Base-by-base conservation (phyloP, 202 grass and related monocot genomes). In the Brachypodium distachyon region DNA sequence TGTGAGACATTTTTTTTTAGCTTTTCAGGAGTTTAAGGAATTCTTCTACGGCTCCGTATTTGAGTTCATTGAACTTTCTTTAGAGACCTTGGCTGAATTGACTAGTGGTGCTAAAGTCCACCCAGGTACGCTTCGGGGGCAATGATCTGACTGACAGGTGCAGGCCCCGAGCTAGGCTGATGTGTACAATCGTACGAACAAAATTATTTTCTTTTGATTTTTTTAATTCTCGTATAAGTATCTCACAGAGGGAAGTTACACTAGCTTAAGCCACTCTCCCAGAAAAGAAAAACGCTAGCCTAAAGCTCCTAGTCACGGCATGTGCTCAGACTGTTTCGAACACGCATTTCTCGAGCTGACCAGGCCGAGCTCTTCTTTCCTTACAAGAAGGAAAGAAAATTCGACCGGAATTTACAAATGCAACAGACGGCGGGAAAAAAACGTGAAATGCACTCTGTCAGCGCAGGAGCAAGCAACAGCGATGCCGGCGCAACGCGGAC, bases 401-500 rank as follows among this genome's bases (percentile, higher is more conserved):
- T 68, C 8, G 14, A n/a, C 18, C 10, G 26, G 8, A n/a, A 9
- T 47, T 60, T 17, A 61, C 34, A 34, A n/a, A n/a, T 61, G 16
- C 16, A 14, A 16, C 37, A 39, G 52, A 7, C 1, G 3, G 23
- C 23, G 64, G 67, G n/a, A n/a, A 17, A 6, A 36, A 48, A 7
- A 78, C 55, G 51, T 48, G 67, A 66, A 47, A 21, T 33, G 55
- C 54, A 47, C 59, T n/a, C n/a, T n/a, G n/a, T n/a, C n/a, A n/a
- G n/a, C n/a, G n/a, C n/a, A n/a, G 4, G 29, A 3, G 69, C 16
- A 41, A 29, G 76, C 18, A 59, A 60, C 60, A 19, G 69, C 62
- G 40, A 62, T 9, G 85, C 49, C 48, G 67, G 58, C 67, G 85
- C 67, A 73, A 65, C 49, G 59, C 47, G 22, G 51, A 46, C 53